Percentiles rank a stretch among this genome's conserved stretches.
Evolutionary conservation across 768 basidiomycete genomes (phyloP).

Genomic region (Scleroderma bovista): DNA sequence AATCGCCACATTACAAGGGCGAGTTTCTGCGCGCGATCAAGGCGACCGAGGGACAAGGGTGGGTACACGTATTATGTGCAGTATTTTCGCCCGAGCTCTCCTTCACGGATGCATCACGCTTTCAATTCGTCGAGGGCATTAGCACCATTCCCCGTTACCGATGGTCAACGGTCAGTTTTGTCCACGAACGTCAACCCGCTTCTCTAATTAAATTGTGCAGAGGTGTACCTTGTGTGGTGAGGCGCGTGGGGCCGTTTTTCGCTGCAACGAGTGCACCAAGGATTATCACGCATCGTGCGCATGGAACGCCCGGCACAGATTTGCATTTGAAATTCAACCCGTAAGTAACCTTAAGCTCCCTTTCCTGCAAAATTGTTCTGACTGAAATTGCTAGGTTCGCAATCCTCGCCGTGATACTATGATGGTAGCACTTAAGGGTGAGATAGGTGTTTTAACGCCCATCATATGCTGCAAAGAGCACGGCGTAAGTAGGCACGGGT

Average conservation of each 20-base stretch:
- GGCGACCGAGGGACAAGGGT: constrained; percentile 89
- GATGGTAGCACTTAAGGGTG: constrained; percentile 69
- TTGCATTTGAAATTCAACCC: constrained; percentile 89
- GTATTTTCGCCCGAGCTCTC: constrained; percentile 82
- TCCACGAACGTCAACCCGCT: not conserved
- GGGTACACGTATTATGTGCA: constrained; percentile 89
- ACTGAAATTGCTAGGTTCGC: constrained; percentile 52
- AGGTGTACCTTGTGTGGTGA: constrained; percentile 71
- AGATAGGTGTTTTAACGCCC: constrained; percentile 73
- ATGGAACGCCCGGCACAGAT: constrained; percentile 76
- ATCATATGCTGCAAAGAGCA: constrained; percentile 79
- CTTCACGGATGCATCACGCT: constrained; percentile 67
- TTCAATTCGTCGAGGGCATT: constrained; percentile 84
- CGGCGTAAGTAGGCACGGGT: constrained; percentile 52
- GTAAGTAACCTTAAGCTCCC: constrained; percentile 36
- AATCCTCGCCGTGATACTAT: constrained; percentile 64
- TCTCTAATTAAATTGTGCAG: constrained; percentile 34
- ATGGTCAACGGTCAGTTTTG: constrained; percentile 63
- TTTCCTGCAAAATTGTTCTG: not conserved
- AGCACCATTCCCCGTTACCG: constrained; percentile 64
- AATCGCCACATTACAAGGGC: constrained; percentile 41
- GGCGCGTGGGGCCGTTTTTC: constrained; percentile 70
- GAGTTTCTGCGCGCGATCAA: constrained; percentile 77
- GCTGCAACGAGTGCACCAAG: constrained; percentile 75
- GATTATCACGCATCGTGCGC: constrained; percentile 90